Conservation (phyloP, 371 early-diverging fungal genomes). For the Mortierella sp. region DNA sequence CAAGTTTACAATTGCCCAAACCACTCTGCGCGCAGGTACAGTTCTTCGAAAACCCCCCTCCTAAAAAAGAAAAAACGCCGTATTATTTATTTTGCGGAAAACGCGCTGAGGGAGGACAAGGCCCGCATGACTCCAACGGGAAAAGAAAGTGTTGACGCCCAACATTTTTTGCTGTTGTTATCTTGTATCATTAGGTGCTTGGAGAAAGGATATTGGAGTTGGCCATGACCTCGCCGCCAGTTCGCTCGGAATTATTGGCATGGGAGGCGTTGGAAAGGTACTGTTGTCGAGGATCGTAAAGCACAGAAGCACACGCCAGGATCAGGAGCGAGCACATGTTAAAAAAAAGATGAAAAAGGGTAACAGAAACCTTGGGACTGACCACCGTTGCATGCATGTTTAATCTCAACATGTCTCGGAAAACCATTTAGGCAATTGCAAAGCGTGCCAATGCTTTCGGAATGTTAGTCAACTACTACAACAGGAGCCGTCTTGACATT, state of each 20-base stretch:
- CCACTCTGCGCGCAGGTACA: constrained; percentile 64
- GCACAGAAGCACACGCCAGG: background rate
- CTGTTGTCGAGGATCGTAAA: background rate
- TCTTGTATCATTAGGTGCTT: constrained; percentile 51
- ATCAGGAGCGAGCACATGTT: background rate
- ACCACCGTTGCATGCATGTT: background rate
- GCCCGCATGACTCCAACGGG: background rate
- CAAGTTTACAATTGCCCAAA: constrained; percentile 60
- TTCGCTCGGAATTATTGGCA: constrained; percentile 69
- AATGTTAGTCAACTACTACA: constrained; percentile 71
- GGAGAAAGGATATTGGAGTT: constrained; percentile 59
- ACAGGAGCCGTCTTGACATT: constrained; percentile 61
- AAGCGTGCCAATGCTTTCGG: constrained; percentile 72
- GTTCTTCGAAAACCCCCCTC: background rate
- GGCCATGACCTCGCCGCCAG: constrained; percentile 68
- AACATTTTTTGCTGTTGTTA: background rate
- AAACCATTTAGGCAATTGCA: constrained; percentile 61
- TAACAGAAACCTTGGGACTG: background rate
- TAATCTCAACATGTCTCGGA: background rate
- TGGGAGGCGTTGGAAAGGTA: constrained; percentile 72
- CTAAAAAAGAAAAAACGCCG: background rate
- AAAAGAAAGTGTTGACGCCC: too few species aligned
- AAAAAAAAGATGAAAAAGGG: background rate
- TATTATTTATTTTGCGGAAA: background rate
- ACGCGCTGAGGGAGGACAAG: background rate